phyloP scores from a whole-genome alignment of 2,329 filamentous ascomycete species.

The Rhynchosporium graminicola region DNA sequence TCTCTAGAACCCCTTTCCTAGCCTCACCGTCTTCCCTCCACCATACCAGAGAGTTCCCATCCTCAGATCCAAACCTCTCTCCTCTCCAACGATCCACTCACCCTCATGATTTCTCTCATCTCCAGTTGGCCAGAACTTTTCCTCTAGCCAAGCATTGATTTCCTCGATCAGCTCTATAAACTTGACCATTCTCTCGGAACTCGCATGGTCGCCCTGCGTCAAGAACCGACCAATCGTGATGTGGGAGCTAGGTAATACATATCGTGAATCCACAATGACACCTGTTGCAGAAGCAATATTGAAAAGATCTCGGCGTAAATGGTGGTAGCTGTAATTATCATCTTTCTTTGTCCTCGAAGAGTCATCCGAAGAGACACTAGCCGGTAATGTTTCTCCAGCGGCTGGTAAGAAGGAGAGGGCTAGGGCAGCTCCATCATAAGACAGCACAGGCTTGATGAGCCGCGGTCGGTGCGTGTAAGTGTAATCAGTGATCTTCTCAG shows the following conservation, averaged over 20 bases:
- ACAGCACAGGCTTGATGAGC: slow-evolving; percentile 79
- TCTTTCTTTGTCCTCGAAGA: slow-evolving; percentile 45
- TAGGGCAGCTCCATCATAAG: slow-evolving; percentile 81
- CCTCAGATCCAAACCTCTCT: slow-evolving; percentile 75
- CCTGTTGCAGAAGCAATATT: slow-evolving; percentile 60
- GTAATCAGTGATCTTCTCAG: slow-evolving; percentile 64
- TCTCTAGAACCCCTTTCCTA: slow-evolving; percentile 60
- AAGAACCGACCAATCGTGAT: slow-evolving; percentile 85
- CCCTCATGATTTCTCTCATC: slow-evolving; percentile 51
- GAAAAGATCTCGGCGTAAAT: slow-evolving; percentile 80
- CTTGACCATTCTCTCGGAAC: slow-evolving; percentile 50
- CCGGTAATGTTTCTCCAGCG: slow-evolving; percentile 56
- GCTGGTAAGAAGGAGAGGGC: slow-evolving; percentile 87
- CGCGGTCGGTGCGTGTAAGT: slow-evolving; percentile 68
- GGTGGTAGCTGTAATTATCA: slow-evolving; percentile 83
- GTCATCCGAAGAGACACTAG: slow-evolving; percentile 13
- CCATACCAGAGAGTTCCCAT: slow-evolving; percentile 85
- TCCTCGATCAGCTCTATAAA: slow-evolving; percentile 72
- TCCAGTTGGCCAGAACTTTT: slow-evolving; percentile 65
- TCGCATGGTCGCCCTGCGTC: slow-evolving; percentile 62
- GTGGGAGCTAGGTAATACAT: slow-evolving; percentile 87
- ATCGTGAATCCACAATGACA: slow-evolving; percentile 73
- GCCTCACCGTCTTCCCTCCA: slow-evolving; percentile 68
- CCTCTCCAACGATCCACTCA: slow-evolving; percentile 87
- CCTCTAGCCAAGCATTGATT: slow-evolving; percentile 74